Conservation (phyloP, 2,329 filamentous ascomycete species). For the Tolypocladium tundrense region DNA sequence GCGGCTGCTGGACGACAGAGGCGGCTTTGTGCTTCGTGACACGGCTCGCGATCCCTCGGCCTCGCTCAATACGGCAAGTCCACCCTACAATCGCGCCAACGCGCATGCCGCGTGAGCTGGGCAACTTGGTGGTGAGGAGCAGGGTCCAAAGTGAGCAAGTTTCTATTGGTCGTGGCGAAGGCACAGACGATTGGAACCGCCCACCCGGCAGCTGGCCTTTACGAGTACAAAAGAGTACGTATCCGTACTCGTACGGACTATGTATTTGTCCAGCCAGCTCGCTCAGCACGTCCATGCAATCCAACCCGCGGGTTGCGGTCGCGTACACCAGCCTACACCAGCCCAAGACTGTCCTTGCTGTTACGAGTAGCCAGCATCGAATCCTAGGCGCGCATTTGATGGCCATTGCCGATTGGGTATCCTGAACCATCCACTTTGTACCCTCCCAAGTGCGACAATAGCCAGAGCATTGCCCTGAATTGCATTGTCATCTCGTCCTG, state of each 20-base stretch:
- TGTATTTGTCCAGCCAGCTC: too few species aligned
- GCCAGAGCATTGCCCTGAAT: not conserved
- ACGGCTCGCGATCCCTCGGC: not conserved
- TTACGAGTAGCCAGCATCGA: not conserved
- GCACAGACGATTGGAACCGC: not conserved
- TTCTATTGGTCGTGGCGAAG: slow-evolving; percentile 23
- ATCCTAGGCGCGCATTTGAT: not conserved
- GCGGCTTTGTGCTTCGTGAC: not conserved
- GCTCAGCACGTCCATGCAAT: not conserved
- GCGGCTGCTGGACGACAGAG: not conserved
- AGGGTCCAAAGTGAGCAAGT: slow-evolving; percentile 24
- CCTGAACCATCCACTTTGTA: not conserved
- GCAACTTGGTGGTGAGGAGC: slow-evolving; percentile 10
- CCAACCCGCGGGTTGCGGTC: not conserved
- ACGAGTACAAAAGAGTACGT: too few species aligned
- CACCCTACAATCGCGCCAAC: not conserved
- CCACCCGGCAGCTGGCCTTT: not conserved
- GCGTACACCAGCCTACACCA: not conserved
- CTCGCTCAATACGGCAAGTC: not conserved
- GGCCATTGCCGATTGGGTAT: not conserved
- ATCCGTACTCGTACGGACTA: too few species aligned
- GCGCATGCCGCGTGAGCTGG: not conserved
- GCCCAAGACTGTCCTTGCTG: not conserved
- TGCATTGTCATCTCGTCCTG: too few species aligned
- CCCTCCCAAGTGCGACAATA: not conserved